Percentiles rank a stretch among this genome's conserved stretches.
Evolutionary conservation across 2,329 filamentous ascomycete species (phyloP).

Genomic region (Hymenoscyphus fructigenus): DNA sequence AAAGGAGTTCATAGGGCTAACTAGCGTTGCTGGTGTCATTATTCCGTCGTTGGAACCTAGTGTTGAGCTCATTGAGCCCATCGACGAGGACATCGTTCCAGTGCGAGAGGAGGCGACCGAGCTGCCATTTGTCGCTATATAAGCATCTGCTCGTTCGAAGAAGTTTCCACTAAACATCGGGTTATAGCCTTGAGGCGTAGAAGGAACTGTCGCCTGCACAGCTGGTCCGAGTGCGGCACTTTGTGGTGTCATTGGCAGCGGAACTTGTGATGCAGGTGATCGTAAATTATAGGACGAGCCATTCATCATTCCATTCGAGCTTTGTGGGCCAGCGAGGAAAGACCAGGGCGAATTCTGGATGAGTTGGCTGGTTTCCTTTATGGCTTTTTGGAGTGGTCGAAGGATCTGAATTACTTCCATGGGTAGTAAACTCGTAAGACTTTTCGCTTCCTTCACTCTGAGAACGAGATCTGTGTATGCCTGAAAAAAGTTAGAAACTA

Average conservation of each 20-base stretch:
- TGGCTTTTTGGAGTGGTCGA: slow-evolving; percentile 76
- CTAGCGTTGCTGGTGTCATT: slow-evolving; percentile 30
- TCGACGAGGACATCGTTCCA: slow-evolving; percentile 35
- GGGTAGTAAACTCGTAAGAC: slow-evolving; percentile 49
- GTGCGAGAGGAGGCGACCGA: slow-evolving; percentile 31
- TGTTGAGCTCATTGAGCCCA: slow-evolving; percentile 33
- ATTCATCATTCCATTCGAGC: slow-evolving; percentile 25
- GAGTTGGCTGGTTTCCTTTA: slow-evolving; percentile 75
- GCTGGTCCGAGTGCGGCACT: slow-evolving; percentile 87
- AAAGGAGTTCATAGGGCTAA: slow-evolving; percentile 32
- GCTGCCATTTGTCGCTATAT: slow-evolving; percentile 30
- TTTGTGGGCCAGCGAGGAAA: slow-evolving; percentile 42
- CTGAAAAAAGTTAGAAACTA: slow-evolving; percentile 38
- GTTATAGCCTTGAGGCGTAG: slow-evolving; percentile 50
- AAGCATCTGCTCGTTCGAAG: slow-evolving; percentile 36
- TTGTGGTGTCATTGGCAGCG: slow-evolving; percentile 80
- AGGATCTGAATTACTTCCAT: slow-evolving; percentile 72
- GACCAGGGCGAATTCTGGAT: slow-evolving; percentile 68
- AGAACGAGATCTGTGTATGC: slow-evolving; percentile 67
- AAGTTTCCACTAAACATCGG: slow-evolving; percentile 35
- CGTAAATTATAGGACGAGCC: slow-evolving; percentile 28
- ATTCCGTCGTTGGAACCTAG: slow-evolving; percentile 30
- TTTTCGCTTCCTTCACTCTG: slow-evolving; percentile 55
- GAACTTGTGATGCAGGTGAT: slow-evolving; percentile 49
- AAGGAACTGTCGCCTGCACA: slow-evolving; percentile 84